Conservation (phyloP, 2,329 filamentous ascomycete species). For the Raffaelea arxii region DNA sequence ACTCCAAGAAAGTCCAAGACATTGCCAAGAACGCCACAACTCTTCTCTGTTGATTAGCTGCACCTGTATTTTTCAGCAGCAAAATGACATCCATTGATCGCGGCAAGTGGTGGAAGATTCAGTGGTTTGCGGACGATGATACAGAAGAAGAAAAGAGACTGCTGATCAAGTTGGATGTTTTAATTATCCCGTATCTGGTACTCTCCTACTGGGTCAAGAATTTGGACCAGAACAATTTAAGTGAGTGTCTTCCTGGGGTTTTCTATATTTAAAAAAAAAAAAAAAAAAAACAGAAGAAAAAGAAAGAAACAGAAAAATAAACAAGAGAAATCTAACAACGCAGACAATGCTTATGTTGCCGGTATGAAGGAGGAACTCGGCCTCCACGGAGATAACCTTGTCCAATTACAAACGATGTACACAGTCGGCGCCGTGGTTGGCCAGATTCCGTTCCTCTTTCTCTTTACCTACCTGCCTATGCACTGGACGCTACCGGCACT, state of each 20-base stretch:
- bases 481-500: constrained; percentile 21
- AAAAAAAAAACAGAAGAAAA: too few relatives aligned
- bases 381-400: constrained; percentile 30
- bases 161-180: constrained; percentile 43
- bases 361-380: constrained; percentile 35
- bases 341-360: constrained; percentile 34
- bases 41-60: too few relatives aligned
- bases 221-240: constrained; percentile 27
- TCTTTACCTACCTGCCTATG: constrained; percentile 26
- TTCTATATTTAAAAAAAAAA: too few relatives aligned
- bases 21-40: too few relatives aligned
- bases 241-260: too few relatives aligned
- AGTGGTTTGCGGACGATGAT: constrained; percentile 42
- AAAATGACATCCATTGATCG: too few relatives aligned
- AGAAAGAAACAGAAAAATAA: too few relatives aligned
- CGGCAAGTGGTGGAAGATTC: constrained; percentile 28
- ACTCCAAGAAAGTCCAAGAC: too few relatives aligned
- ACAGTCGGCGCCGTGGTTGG: constrained; percentile 24
- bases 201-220: constrained; percentile 47
- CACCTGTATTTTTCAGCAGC: too few relatives aligned
- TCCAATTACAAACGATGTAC: constrained; percentile 41
- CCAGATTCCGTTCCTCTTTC: constrained; percentile 19
- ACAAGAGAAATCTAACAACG: too few relatives aligned
- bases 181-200: constrained; percentile 47
- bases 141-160: constrained; percentile 38